These are phyloP conservation scores for Aspergillus ustus DNA, from an alignment of 2,329 filamentous ascomycete species.

Conservation along the genomic window DNA sequence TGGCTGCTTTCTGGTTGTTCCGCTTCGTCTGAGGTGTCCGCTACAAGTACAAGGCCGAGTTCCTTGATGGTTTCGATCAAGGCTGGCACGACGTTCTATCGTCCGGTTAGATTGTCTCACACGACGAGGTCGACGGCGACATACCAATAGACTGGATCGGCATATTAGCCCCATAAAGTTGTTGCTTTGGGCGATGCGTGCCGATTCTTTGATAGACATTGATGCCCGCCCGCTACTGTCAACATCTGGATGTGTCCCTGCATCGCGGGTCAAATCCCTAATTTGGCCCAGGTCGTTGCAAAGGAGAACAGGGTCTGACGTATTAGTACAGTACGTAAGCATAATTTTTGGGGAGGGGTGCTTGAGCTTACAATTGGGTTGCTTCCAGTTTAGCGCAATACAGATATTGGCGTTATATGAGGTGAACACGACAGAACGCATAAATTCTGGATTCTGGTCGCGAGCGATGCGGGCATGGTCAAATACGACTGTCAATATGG, in stretches of 20 bases:
- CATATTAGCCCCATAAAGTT: conserved; percentile 98
- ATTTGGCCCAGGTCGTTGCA: conserved; percentile 83
- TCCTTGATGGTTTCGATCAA: conserved; percentile 93
- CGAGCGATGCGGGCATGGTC: conserved; percentile 79
- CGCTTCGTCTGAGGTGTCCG: conserved; percentile 74
- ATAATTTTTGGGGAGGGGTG: neutral
- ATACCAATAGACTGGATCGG: conserved; percentile 80
- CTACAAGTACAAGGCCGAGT: conserved; percentile 87
- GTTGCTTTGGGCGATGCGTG: conserved; percentile 89
- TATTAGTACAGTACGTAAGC: conserved; percentile 5
- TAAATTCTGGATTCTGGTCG: conserved; percentile 69
- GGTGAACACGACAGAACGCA: conserved; percentile 89
- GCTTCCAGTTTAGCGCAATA: conserved; percentile 97
- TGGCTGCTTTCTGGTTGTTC: conserved; percentile 31
- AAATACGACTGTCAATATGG: conserved; percentile 83
- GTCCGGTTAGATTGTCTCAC: neutral
- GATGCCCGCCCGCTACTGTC: conserved; percentile 71
- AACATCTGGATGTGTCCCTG: conserved; percentile 48
- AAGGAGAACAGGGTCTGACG: conserved; percentile 79
- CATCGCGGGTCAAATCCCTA: conserved; percentile 44
- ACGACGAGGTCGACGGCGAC: conserved; percentile 31
- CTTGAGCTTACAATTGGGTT: conserved; percentile 77
- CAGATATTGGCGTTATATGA: conserved; percentile 90
- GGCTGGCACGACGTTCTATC: conserved; percentile 86
- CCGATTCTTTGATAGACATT: conserved; percentile 91